These are phyloP conservation scores for Oryza coarctata DNA, from an alignment of 176 grass and related monocot species.

Conservation along the genomic window DNA sequence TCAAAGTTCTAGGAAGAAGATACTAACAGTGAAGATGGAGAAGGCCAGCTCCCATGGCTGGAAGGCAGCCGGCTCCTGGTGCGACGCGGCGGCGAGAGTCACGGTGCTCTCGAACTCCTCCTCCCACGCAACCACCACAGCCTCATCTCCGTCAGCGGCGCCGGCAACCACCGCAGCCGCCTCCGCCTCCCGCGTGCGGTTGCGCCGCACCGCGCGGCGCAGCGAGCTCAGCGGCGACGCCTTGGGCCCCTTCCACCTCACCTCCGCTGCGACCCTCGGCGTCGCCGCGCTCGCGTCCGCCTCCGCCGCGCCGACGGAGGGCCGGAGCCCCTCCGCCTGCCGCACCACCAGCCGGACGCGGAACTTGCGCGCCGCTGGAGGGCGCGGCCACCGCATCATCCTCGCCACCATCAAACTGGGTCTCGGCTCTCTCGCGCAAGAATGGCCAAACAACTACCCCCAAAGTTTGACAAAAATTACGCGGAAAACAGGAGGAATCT, in stretches of 20 bases:
- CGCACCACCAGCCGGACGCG: slow-evolving; percentile 60
- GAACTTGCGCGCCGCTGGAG: slow-evolving; percentile 71
- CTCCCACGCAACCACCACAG: slow-evolving; percentile 48
- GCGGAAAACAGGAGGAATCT: background rate
- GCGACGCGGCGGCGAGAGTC: slow-evolving; percentile 56
- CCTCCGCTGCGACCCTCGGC: slow-evolving; percentile 51
- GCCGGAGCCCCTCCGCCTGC: slow-evolving; percentile 47
- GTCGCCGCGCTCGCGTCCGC: background rate
- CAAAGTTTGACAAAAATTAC: background rate
- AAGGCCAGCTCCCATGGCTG: slow-evolving; percentile 86
- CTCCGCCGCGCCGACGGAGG: background rate
- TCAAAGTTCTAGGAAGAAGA: background rate
- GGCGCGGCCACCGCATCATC: slow-evolving; percentile 95
- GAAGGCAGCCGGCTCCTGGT: slow-evolving; percentile 61
- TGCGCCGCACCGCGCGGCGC: slow-evolving; percentile 71
- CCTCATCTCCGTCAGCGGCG: background rate
- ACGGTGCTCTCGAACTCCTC: slow-evolving; percentile 80
- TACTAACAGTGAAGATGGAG: slow-evolving; percentile 76
- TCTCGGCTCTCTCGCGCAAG: background rate
- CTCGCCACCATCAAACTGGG: slow-evolving; percentile 63
- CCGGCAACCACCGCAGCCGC: slow-evolving; percentile 17
- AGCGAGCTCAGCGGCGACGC: slow-evolving; percentile 68
- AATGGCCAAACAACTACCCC: background rate
- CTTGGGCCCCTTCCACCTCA: slow-evolving; percentile 88
- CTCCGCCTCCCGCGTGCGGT: slow-evolving; percentile 62